Percentiles rank a stretch among this genome's conserved stretches.
These are phyloP conservation scores for Myrica gale DNA, from an alignment of 306 rosid genomes.

Conservation along the genomic window DNA sequence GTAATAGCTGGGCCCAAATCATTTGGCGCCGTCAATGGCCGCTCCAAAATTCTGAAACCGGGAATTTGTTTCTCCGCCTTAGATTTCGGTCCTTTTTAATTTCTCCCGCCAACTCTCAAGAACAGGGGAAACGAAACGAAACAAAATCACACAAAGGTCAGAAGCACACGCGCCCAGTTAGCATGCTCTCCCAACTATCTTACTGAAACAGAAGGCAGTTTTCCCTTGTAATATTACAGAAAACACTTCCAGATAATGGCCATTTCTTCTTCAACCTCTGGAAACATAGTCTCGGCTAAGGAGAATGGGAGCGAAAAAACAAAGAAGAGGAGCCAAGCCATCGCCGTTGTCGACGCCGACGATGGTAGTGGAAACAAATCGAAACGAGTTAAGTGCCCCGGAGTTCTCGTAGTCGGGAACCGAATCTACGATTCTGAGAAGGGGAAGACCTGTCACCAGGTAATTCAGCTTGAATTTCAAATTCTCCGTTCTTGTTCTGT, in stretches of 20 bases:
- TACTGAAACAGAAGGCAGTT: no score
- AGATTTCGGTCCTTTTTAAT: no score
- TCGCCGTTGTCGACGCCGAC: neutral
- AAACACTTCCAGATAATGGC: slow-evolving; percentile 10
- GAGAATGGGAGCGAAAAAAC: slow-evolving; percentile 11
- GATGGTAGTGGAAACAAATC: slow-evolving; percentile 7
- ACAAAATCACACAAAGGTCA: neutral
- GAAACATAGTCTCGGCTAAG: neutral
- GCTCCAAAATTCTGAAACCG: neutral
- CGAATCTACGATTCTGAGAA: slow-evolving; percentile 43
- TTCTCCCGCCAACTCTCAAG: neutral
- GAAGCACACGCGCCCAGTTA: neutral
- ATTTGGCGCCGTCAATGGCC: neutral
- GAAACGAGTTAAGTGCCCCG: slow-evolving; percentile 36
- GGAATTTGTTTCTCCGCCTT: neutral
- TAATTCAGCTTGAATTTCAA: neutral
- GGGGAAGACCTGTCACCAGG: slow-evolving; percentile 57
- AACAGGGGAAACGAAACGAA: neutral
- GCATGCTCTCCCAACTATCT: no score
- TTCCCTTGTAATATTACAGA: neutral
- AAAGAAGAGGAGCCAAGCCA: slow-evolving; percentile 27
- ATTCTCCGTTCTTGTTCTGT: neutral
- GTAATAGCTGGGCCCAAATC: no score
- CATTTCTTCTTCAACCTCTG: slow-evolving; percentile 15
- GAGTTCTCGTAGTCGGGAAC: slow-evolving; percentile 38